Evolutionary conservation across 352 stramenopile species (phyloP).

Genomic region (Pythium dissotocum): DNA sequence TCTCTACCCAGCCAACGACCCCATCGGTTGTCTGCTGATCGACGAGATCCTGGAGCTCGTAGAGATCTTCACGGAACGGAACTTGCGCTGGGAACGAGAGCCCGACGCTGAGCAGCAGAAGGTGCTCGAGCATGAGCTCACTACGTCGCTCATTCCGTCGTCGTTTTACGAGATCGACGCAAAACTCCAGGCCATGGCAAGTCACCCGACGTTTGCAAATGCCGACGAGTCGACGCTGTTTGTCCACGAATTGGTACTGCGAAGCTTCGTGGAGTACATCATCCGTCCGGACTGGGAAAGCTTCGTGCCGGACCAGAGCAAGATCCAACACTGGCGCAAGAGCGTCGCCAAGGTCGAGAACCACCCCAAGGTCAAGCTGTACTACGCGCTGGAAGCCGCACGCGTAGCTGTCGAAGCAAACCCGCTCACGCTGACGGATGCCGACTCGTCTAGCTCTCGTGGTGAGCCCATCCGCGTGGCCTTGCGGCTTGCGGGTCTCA

Average conservation of each 20-base stretch:
- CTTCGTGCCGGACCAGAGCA: slow-evolving; percentile 10
- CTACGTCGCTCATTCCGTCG: neutral
- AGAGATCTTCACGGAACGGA: slow-evolving; percentile 23
- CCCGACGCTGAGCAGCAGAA: slow-evolving; percentile 2
- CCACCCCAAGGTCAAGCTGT: slow-evolving; percentile 55
- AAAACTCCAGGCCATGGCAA: slow-evolving; percentile 8
- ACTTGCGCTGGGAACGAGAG: slow-evolving; percentile 24
- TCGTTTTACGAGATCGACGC: slow-evolving; percentile 18
- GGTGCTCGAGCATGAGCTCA: slow-evolving; percentile 13
- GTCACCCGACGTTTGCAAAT: slow-evolving; percentile 1
- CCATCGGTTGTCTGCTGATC: slow-evolving; percentile 3
- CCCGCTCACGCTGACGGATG: slow-evolving; percentile 65
- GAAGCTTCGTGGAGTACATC: slow-evolving; percentile 22
- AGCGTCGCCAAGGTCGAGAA: slow-evolving; percentile 23
- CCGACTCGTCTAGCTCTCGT: slow-evolving; percentile 30
- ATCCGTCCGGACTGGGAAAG: slow-evolving; percentile 19
- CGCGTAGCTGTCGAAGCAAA: slow-evolving; percentile 24
- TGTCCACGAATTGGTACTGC: slow-evolving; percentile 18
- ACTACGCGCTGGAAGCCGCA: slow-evolving; percentile 49
- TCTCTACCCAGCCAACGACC: slow-evolving; percentile 32
- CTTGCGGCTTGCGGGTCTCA: slow-evolving; percentile 50
- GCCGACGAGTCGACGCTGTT: slow-evolving; percentile 1
- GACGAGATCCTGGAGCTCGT: slow-evolving; percentile 27
- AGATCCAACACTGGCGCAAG: slow-evolving; percentile 11
- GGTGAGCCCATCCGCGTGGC: slow-evolving; percentile 54